Conservation (phyloP, 148 eudicot genomes). For the Polygonum aviculare region DNA sequence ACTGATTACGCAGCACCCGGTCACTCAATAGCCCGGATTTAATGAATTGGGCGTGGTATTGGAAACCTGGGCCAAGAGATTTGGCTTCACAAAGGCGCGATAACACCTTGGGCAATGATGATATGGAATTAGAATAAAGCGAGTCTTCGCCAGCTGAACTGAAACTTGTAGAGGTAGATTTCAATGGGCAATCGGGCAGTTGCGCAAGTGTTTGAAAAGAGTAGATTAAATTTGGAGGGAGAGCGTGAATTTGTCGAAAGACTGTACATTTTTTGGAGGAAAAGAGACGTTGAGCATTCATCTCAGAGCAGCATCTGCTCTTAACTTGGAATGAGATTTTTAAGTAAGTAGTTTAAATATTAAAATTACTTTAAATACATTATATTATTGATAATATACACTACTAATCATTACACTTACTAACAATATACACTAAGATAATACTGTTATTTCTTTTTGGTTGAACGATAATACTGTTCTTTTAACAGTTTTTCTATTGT, state of each 20-base stretch:
- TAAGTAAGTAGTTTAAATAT: too few species aligned
- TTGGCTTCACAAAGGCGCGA: constrained; percentile 35
- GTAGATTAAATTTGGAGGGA: neutral
- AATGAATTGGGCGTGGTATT: constrained; percentile 43
- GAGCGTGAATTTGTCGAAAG: constrained; percentile 20
- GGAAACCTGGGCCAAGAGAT: constrained; percentile 37
- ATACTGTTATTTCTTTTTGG: too few species aligned
- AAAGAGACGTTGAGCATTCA: constrained; percentile 18
- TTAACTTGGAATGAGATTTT: too few species aligned
- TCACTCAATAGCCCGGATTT: constrained; percentile 40
- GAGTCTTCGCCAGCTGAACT: constrained; percentile 10
- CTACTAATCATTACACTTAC: too few species aligned
- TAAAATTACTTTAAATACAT: too few species aligned
- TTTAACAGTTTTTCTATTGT: too few species aligned
- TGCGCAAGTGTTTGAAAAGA: constrained; percentile 18
- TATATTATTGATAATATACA: too few species aligned
- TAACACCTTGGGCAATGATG: constrained; percentile 36
- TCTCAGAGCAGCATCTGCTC: neutral
- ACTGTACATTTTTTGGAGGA: constrained; percentile 21
- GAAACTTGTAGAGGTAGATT: constrained; percentile 3
- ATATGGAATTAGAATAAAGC: constrained; percentile 14
- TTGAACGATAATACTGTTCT: too few species aligned
- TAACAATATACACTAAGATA: too few species aligned
- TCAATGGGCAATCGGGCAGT: neutral
- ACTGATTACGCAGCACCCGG: constrained; percentile 32